These are phyloP conservation scores for Wallacemonas sp. DNA, from an alignment of 208 protist species.

Conservation along the genomic window DNA sequence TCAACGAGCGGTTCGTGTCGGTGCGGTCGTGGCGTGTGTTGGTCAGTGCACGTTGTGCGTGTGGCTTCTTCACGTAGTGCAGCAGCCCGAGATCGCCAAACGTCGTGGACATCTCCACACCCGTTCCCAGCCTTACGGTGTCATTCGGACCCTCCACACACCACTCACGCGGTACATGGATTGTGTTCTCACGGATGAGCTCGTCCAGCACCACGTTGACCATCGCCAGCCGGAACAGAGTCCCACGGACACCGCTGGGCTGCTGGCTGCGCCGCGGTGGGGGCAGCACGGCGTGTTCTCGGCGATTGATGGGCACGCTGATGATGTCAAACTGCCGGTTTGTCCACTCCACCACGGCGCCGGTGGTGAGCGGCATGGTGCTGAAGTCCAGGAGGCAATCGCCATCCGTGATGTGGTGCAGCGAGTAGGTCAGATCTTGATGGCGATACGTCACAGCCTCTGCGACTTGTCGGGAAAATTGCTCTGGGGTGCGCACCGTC, in stretches of 20 bases:
- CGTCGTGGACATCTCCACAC: conserved; percentile 50
- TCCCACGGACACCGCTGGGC: conserved; percentile 37
- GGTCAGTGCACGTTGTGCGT: background rate
- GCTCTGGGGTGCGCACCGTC: background rate
- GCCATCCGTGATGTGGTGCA: conserved; percentile 58
- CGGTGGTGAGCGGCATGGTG: conserved; percentile 39
- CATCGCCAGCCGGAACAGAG: conserved; percentile 47
- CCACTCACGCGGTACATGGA: background rate
- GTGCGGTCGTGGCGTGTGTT: conserved; percentile 7
- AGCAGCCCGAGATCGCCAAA: conserved; percentile 67
- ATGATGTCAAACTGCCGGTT: conserved; percentile 55
- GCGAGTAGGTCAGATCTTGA: conserved; percentile 71
- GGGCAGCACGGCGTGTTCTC: conserved; percentile 40
- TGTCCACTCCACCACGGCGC: conserved; percentile 63
- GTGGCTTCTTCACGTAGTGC: conserved; percentile 8
- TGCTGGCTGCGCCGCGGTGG: conserved; percentile 53
- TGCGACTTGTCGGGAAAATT: conserved; percentile 49
- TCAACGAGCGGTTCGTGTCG: too few relatives aligned
- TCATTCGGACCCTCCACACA: conserved; percentile 1
- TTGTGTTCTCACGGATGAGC: conserved; percentile 3
- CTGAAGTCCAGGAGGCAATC: conserved; percentile 76
- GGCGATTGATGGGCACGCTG: conserved; percentile 40
- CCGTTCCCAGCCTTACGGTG: conserved; percentile 16
- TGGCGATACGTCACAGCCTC: conserved; percentile 49
- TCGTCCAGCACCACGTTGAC: conserved; percentile 61